Evolutionary conservation across 2,329 filamentous ascomycete genomes (phyloP).

Genomic region (Rhinocladiella mackenziei): DNA sequence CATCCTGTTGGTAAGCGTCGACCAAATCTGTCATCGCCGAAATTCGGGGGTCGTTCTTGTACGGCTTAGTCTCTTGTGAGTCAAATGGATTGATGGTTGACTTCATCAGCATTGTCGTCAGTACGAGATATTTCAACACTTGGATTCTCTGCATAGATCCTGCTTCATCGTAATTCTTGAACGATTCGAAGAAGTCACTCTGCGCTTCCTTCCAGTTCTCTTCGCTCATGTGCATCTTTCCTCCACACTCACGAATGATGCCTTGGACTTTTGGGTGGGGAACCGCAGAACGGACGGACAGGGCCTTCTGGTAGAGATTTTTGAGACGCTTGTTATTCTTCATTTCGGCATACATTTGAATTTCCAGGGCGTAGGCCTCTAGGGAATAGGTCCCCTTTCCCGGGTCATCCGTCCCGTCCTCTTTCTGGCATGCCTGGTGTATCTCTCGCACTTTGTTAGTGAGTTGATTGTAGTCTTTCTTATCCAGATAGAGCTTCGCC

Average conservation of each 20-base stretch:
- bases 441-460: conserved; percentile 81
- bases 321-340: conserved; percentile 97
- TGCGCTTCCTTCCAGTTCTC: conserved; percentile 98
- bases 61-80: conserved; percentile 97
- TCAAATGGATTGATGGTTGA: conserved; percentile 98
- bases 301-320: conserved; percentile 81
- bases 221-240: conserved; percentile 99
- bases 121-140: conserved; percentile 91
- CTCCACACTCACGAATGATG: conserved; percentile 95
- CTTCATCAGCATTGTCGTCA: conserved; percentile 98
- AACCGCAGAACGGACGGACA: conserved; percentile 92
- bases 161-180: conserved; percentile 97
- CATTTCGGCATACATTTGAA: conserved; percentile 96
- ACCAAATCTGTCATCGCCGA: conserved; percentile 96
- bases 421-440: conserved; percentile 79
- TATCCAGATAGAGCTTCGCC: conserved; percentile 82
- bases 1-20: conserved; percentile 91
- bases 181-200: conserved; percentile 97
- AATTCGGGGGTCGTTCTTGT: conserved; percentile 91
- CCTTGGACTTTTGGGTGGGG: conserved; percentile 99
- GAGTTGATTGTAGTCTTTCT: conserved; percentile 78
- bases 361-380: conserved; percentile 94
- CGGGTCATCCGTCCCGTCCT: conserved; percentile 83
- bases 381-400: conserved; percentile 95
- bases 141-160: conserved; percentile 94